Percentiles rank a stretch among this genome's conserved stretches.
Conservation (phyloP, 1,284 basidiomycete genomes). For the Melampsora larici-populina region DNA sequence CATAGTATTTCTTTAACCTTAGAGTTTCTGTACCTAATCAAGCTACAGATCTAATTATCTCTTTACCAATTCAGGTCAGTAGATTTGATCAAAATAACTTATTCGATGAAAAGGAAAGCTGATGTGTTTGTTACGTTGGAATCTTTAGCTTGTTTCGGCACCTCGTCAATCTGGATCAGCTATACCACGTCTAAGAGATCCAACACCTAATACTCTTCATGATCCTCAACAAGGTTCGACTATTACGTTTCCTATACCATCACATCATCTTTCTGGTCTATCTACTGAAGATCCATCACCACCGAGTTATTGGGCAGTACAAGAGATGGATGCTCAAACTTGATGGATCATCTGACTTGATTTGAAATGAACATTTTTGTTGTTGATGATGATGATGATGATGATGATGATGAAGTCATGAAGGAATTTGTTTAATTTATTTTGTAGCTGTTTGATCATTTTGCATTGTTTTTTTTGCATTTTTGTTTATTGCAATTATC, state of each 20-base stretch:
- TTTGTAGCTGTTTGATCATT: too few relatives aligned
- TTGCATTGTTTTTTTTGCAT: too few relatives aligned
- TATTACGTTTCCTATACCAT: background rate
- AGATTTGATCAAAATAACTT: background rate
- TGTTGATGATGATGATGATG: background rate
- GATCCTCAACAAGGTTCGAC: background rate
- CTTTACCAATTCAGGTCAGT: constrained; percentile 16
- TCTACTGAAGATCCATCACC: background rate
- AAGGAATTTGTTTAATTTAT: too few relatives aligned
- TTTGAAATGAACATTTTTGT: too few relatives aligned
- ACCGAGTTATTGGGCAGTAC: constrained; percentile 8
- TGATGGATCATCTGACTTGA: too few relatives aligned
- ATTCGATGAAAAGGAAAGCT: background rate
- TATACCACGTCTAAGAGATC: background rate
- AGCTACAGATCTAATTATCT: background rate
- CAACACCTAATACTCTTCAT: background rate
- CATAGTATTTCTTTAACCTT: constrained; percentile 20
- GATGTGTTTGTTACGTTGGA: background rate
- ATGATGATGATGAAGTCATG: too few relatives aligned
- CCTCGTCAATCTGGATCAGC: background rate
- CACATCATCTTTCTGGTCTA: background rate
- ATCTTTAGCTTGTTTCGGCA: background rate
- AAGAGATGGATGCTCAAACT: constrained; percentile 8
- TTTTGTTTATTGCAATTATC: too few relatives aligned
- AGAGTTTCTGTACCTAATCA: constrained; percentile 15